phyloP scores from a whole-genome alignment of 2,329 filamentous ascomycete genomes.

The Cadophora sp. region DNA sequence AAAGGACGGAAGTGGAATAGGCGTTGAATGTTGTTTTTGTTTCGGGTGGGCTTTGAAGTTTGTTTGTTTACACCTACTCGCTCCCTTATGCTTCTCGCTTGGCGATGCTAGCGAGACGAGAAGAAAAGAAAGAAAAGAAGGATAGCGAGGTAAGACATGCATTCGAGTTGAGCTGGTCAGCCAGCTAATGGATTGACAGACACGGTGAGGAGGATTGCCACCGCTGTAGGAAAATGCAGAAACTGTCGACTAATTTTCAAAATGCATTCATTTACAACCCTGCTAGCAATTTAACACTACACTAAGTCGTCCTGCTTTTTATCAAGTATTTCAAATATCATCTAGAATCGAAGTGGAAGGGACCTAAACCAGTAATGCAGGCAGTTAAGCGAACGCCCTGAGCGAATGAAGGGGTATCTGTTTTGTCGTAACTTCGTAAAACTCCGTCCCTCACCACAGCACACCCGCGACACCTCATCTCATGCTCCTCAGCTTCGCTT shows the following conservation, averaged over 20 bases:
- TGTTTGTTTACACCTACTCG: no score
- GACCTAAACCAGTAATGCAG: not conserved
- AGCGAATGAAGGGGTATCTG: slow-evolving; percentile 33
- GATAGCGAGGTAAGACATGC: no score
- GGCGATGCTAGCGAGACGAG: no score
- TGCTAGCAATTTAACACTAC: not conserved
- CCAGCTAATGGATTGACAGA: not conserved
- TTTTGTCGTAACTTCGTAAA: slow-evolving; percentile 23
- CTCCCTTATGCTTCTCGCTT: no score
- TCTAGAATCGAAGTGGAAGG: not conserved
- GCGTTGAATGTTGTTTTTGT: no score
- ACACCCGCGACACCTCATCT: not conserved
- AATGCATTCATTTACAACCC: not conserved
- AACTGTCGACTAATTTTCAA: not conserved
- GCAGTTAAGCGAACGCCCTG: slow-evolving; percentile 20
- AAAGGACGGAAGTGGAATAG: no score
- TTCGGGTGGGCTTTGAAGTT: no score
- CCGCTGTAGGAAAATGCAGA: not conserved
- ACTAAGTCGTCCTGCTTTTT: not conserved
- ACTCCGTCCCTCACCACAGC: not conserved
- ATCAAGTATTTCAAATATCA: not conserved
- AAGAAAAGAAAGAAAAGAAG: no score
- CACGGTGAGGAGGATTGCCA: not conserved
- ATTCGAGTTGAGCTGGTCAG: not conserved
- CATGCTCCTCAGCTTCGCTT: not conserved